Evolutionary conservation across 2,329 filamentous ascomycete genomes (phyloP).

Genomic region (Atkinsonella hypoxylon): DNA sequence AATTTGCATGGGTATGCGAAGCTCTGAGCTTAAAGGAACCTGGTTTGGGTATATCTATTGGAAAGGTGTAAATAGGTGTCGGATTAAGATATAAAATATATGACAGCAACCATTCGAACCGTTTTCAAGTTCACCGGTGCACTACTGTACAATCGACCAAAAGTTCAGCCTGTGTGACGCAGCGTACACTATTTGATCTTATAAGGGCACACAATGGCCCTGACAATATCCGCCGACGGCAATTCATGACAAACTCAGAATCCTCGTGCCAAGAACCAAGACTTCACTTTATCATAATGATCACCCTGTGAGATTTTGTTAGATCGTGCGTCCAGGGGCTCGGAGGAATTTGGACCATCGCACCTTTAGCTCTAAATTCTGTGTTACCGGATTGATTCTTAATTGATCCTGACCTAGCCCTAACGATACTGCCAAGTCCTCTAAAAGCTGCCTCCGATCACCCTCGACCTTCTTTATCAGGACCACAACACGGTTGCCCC

Average conservation of each 20-base stretch:
- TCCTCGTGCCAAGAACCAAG: slow-evolving; percentile 23
- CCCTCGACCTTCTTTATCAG: slow-evolving; percentile 71
- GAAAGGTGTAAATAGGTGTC: slow-evolving; percentile 15
- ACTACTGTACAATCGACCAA: slow-evolving; percentile 9
- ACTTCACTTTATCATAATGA: slow-evolving; percentile 16
- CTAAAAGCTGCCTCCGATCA: slow-evolving; percentile 48
- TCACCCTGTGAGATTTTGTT: slow-evolving; percentile 18
- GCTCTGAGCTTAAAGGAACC: slow-evolving; percentile 9
- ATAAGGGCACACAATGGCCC: background rate
- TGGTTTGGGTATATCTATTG: slow-evolving; percentile 1
- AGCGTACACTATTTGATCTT: slow-evolving; percentile 1
- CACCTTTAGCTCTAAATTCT: slow-evolving; percentile 67
- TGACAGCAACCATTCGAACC: slow-evolving; percentile 7
- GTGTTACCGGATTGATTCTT: slow-evolving; percentile 47
- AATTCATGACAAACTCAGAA: slow-evolving; percentile 16
- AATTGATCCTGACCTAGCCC: slow-evolving; percentile 42
- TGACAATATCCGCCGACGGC: background rate
- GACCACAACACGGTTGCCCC: slow-evolving; percentile 65
- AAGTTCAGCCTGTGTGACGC: background rate
- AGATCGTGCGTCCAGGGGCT: background rate
- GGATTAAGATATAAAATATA: slow-evolving; percentile 14
- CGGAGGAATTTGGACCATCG: slow-evolving; percentile 8
- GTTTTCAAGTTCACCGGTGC: slow-evolving; percentile 3
- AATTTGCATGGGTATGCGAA: slow-evolving; percentile 11
- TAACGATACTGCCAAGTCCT: slow-evolving; percentile 50